Evolutionary conservation across 225 moss, liverwort and hornwort species (phyloP).

Genomic region (Sphagnum contortum): DNA sequence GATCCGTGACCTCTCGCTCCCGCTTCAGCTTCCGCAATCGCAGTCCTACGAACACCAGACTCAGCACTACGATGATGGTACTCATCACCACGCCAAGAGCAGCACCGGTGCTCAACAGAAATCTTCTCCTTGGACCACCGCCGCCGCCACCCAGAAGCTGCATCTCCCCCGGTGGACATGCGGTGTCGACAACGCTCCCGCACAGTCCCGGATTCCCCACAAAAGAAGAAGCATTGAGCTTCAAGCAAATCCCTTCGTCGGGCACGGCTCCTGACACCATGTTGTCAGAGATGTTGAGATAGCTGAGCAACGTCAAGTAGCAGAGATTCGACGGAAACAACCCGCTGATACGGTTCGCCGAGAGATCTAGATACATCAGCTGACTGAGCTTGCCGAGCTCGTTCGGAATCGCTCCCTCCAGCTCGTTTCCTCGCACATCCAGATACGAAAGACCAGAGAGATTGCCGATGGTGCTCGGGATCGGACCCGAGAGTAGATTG

Average conservation of each 20-base stretch:
- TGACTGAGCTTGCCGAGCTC: conserved; percentile 42
- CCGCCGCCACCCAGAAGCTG: background rate
- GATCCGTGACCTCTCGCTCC: conserved; percentile 28
- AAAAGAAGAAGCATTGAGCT: conserved; percentile 12
- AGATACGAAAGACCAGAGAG: conserved; percentile 46
- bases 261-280: conserved; percentile 23
- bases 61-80: conserved; percentile 39
- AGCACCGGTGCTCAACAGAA: conserved; percentile 22
- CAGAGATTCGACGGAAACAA: conserved; percentile 38
- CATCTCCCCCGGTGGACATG: conserved; percentile 7
- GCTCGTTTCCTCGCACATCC: conserved; percentile 34
- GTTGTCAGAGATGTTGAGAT: conserved; percentile 36
- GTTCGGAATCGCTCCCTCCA: conserved; percentile 38
- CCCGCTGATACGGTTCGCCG: conserved; percentile 47
- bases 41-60: conserved; percentile 26
- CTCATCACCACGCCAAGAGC: conserved; percentile 58
- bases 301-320: conserved; percentile 19
- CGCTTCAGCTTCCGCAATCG: conserved; percentile 46
- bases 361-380: conserved; percentile 41
- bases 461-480: conserved; percentile 38
- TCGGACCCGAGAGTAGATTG: conserved; percentile 37
- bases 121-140: background rate
- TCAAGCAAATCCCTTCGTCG: conserved; percentile 21
- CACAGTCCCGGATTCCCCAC: conserved; percentile 19
- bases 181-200: conserved; percentile 16